Evolutionary conservation across 2,329 filamentous ascomycete species (phyloP), one percentile per base, ranked within the genome.

Genomic region (Aspergillus sp.): DNA sequence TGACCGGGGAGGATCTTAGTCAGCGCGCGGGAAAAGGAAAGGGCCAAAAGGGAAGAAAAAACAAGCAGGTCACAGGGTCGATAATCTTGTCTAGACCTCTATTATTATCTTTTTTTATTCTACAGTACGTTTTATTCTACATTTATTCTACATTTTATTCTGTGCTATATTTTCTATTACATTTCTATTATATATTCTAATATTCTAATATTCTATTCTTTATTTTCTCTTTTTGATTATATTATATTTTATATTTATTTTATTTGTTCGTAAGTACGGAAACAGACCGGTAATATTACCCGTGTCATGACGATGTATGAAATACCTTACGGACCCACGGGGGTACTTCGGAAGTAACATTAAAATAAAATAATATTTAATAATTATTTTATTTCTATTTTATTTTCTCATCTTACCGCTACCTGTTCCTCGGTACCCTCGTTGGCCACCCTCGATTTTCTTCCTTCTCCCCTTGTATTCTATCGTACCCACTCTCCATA

Each of bases 241-340:
- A 38, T 31, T 42, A 38, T 31, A 32, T 36, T 38, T 31, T 42
- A 9, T 12, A 40, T 12, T 39, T 40, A n/a, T 39, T 19, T 34
- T 9, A 32, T 11, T 9, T 32, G 19, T n/a, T 30, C n/a, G 28
- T 28, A 42, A 40, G 30, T 28, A 29, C 54, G 56, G 52, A 59
- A 62, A 60, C 57, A 57, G 54, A 53, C 53, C 47, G 52, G 59
- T 63, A 61, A 51, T 43, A 32, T 45, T 54, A 57, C 53, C 11
- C 37, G 31, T 45, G 37, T 55, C 34, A 54, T 51, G 46, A 57
- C 54, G 26, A 28, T 32, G 49, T 52, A 50, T 49, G 43, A 41
- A 45, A 52, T 57, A 56, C 52, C 40, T 48, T 34, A 33, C 11
- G 33, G 46, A 54, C 48, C 49, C 46, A 56, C 48, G 57, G 53